Evolutionary conservation across 2,329 filamentous ascomycete species (phyloP), one percentile per base, ranked within the genome.

Genomic region (Triangularia setosa): DNA sequence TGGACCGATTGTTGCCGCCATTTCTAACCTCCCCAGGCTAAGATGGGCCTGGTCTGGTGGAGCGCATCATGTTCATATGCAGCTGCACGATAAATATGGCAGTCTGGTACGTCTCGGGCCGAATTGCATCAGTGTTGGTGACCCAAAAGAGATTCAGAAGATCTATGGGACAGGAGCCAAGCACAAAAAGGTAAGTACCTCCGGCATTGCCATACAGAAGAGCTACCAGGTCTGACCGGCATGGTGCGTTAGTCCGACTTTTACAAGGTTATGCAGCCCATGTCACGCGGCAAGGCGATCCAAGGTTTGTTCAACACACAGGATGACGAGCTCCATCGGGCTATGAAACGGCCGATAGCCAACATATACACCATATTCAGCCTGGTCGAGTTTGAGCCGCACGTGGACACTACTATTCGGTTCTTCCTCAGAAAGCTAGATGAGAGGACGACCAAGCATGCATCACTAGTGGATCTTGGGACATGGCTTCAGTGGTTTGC

Each of bases 241-340:
- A 4, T 21, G 58, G 12, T 53, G 7, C 25, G 33, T 23, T 30
- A 73, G 67, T 76, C 65, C 27, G 62, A 67, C 33, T 72, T 68
- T 55, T 72, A 72, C 65, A 60, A 60, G 1, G 70, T 68, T 11
- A 63, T 72, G 14, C 67, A 64, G 27, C 64, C 64, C 11, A 69
- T 69, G 60, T 63, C 67, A 21, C 62, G 67, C 18, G 69, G 69
- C 33, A 65, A 44, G 3, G 52, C 64, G 4, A 53, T 72, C 12
- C 70, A 67, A 12, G 63, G 65, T 8, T 40, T 73, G 12, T 73
- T 73, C 67, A 63, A 64, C 55, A 69, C 70, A 1, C 70, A 69
- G 24, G 70, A 73, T 24, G 67, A 71, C 23, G 27, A 21, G 27
- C 25, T 72, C 12, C 71, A 73, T 48, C 64, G 65, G 6, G 40